Evolutionary conservation across 2,329 filamentous ascomycete species (phyloP), one percentile per base, ranked within the genome.

Genomic region (Aspergillus sp.): DNA sequence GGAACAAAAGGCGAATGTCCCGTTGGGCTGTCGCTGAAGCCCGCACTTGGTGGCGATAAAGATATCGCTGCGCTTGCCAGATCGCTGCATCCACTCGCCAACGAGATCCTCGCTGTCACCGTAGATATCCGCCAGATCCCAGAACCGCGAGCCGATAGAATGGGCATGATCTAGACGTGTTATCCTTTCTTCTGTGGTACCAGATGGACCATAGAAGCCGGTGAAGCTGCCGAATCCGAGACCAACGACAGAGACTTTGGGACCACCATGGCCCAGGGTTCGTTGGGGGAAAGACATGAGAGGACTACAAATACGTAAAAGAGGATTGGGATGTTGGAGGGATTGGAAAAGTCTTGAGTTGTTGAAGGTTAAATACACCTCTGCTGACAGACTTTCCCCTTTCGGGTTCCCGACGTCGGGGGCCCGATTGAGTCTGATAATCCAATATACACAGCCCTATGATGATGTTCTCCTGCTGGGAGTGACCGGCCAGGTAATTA

Each of bases 71-170:
- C 75, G 69, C 41, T 76, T 73, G 12, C 68, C 73, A 1, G 42
- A 22, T 12, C 69, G 66, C 58, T 70, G 70, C 64, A 79, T 70
- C 76, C 76, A 79, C 61, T 73, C 71, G 3, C 74, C 73, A 1
- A 77, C 52, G 1, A 68, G 44, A 22, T 64, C 64, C 39, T 70
- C 71, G 39, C 62, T 69, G 57, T 71, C 68, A 2, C 13, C 54
- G 45, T 75, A 75, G 3, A 72, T 54, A 56, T 74, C 72, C 2
- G 72, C 69, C 4, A 63, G 65, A 40, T 75, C 73, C 70, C 71
- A 72, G 61, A 72, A 69, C 5, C 58, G 65, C 15, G 67, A 62
- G 17, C 72, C 70, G 4, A 65, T 63, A 15, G 67, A 55, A 62
- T 73, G 67, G 4, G 70, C 64, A 45, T 73, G 67, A 17, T 72